Conservation (phyloP, 768 basidiomycete genomes). For the Rhizopogon vinicolor region DNA sequence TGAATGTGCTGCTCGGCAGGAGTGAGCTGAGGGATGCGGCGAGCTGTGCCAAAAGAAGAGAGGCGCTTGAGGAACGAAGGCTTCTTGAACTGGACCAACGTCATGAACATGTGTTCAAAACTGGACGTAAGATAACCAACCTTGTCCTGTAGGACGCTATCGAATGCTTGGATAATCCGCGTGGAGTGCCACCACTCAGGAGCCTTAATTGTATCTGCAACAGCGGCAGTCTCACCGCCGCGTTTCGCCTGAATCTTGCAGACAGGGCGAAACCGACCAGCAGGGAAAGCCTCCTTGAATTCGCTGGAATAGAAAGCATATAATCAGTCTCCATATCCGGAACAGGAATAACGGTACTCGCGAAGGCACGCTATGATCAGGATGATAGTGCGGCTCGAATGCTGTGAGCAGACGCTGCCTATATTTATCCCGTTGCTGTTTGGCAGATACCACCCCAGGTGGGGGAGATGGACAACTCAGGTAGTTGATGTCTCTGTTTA, state of each 20-base stretch:
- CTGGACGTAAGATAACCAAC: constrained; percentile 30
- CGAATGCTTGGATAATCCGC: constrained; percentile 87
- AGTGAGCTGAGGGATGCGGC: constrained; percentile 68
- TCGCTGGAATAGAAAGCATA: constrained; percentile 47
- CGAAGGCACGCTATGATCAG: constrained; percentile 83
- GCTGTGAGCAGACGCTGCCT: constrained; percentile 68
- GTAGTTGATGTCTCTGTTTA: constrained; percentile 71
- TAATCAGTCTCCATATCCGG: constrained; percentile 1
- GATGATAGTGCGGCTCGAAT: constrained; percentile 84
- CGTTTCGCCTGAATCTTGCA: constrained; percentile 88
- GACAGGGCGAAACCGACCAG: constrained; percentile 84
- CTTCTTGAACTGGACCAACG: constrained; percentile 65
- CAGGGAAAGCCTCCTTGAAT: constrained; percentile 94
- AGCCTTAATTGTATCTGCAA: constrained; percentile 85
- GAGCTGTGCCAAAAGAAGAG: constrained; percentile 66
- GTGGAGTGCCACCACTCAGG: constrained; percentile 96
- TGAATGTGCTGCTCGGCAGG: constrained; percentile 83
- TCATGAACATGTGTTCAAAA: not conserved
- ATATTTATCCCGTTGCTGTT: constrained; percentile 79
- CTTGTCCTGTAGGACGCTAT: constrained; percentile 81
- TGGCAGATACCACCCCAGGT: constrained; percentile 64
- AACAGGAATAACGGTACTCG: constrained; percentile 18
- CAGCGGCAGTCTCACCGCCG: constrained; percentile 71
- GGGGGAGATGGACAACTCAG: constrained; percentile 83
- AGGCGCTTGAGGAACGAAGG: constrained; percentile 85